Evolutionary conservation across 2,329 filamentous ascomycete species (phyloP), one percentile per base, ranked within the genome.

Genomic region (Apiospora rasikravindrae): DNA sequence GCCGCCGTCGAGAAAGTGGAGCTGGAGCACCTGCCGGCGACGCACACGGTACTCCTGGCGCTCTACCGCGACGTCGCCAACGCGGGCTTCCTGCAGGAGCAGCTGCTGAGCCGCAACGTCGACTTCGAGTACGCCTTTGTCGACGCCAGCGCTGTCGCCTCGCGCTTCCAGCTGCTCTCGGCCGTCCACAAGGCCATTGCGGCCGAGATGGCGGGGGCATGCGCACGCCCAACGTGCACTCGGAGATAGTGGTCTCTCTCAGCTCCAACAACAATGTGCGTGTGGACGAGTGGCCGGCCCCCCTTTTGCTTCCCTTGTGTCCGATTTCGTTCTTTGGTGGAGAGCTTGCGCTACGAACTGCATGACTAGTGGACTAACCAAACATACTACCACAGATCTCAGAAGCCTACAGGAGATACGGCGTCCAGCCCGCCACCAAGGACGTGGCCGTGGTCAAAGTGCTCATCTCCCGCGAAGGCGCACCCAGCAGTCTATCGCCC

Each of bases 91-190:
- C 86, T 99, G 61, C 92, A 95, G 70, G 87, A 92, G 76, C 95
- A 98, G 83, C 89, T 99, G 6, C 86, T 98, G n/a, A 88, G 90
- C 7, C 93, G 94, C 70, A 98, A 98, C 80, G 79, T 89, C 14
- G 91, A 92, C 11, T 98, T 95, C 77, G 95, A 98, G 82, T 98
- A 98, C 86, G 95, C 95, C 45, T 93, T 99, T 76, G 89, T 99
- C 67, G 96, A 99, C 83, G 95, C 95, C 26, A 90, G 89, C 66
- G 89, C 93, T 81, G 92, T 97, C 72, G 81, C 95, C 33, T 95
- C 94, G 0, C 87, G 91, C 44, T 84, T 87, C 7, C 95, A 97
- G 76, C 84, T 94, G 64, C 87, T 96, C 33, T 90, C 93, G 0
- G 93, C 94, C 33, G 88, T 92, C 40, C 96, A 94, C 84, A 90